Conservation (phyloP, 495 filamentous ascomycete species). For the Aspergillus ostianus region DNA sequence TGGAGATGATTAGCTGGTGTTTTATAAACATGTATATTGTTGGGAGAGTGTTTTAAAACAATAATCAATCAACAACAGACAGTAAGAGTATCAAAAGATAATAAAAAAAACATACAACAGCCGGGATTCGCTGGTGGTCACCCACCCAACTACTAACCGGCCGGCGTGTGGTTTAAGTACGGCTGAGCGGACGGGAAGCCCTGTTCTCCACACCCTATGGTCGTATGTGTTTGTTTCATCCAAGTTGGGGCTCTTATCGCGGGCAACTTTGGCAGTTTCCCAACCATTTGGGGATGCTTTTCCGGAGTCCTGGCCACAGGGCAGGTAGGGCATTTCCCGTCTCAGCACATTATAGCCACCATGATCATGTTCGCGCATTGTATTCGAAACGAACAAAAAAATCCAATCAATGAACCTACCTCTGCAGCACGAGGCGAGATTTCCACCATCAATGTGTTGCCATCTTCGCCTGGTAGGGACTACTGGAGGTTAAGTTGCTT, state of each 20-base stretch:
- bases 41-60: too few relatives aligned
- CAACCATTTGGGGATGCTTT: background rate
- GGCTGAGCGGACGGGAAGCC: conserved; percentile 51
- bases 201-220: conserved; percentile 52
- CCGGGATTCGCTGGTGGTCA: conserved; percentile 51
- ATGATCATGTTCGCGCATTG: background rate
- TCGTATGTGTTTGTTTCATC: conserved; percentile 39
- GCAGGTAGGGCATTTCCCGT: background rate
- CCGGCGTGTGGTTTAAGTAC: conserved; percentile 53
- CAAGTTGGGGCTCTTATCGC: background rate
- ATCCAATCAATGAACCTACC: conserved; percentile 47
- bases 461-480: conserved; percentile 79
- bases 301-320: background rate
- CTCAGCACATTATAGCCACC: conserved; percentile 6
- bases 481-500: too few relatives aligned
- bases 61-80: too few relatives aligned
- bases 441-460: conserved; percentile 74
- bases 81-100: conserved; percentile 37
- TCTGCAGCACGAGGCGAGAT: conserved; percentile 80
- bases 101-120: conserved; percentile 47
- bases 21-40: too few relatives aligned
- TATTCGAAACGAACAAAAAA: conserved; percentile 6
- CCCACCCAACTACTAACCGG: conserved; percentile 51
- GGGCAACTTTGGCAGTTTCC: background rate
- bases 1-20: conserved; percentile 17